Evolutionary conservation across 2,329 filamentous ascomycete species (phyloP), one percentile per base, ranked within the genome.

Genomic region (Oidium heveae): DNA sequence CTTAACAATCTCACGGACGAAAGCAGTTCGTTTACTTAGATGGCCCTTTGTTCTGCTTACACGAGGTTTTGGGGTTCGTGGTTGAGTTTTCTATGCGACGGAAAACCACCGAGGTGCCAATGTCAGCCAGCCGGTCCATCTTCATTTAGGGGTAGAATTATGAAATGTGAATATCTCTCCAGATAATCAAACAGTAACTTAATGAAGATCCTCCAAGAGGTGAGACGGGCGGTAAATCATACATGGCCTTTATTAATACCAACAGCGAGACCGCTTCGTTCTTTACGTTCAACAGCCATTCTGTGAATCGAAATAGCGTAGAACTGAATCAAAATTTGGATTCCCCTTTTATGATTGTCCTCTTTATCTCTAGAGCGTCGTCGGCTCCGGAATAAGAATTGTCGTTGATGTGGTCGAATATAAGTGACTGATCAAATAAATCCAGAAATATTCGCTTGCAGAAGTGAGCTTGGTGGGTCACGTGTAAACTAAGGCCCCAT

Each of bases 1-100:
- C 79, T 93, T 94, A 72, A 94, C 86, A 70, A 98, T 83, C 69
- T 95, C 88, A 66, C 91, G 80, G 65, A 96, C 89, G 74, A 98
- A 96, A 66, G 84, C 81, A 66, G 91, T 96, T 68, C 88, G 82
- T 82, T 94, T 94, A 76, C 85, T 93, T 68, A 94, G 76, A 74
- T 91, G 85, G 66, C 91, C 91, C 80, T 95, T 96, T 75, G 81
- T 88, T 66, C 82, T 76, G 68, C 81, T 85, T 67, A 88, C 78
- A 67, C 82, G 79, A 67, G 79, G 78, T 77, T 87, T 88, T 70
- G 73, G 71, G 67, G 83, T 81, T 68, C 86, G 79, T 65, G 80
- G 69, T 65, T 84, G 87, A 72, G 84, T 86, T 79, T 88, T 88
- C 82, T 88, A 72, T 71, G 72, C 47, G 6, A 33, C 51, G 36